Percentiles rank a stretch among this genome's conserved stretches.
Conservation (phyloP, 176 grass and related monocot genomes). For the Cocos nucifera region DNA sequence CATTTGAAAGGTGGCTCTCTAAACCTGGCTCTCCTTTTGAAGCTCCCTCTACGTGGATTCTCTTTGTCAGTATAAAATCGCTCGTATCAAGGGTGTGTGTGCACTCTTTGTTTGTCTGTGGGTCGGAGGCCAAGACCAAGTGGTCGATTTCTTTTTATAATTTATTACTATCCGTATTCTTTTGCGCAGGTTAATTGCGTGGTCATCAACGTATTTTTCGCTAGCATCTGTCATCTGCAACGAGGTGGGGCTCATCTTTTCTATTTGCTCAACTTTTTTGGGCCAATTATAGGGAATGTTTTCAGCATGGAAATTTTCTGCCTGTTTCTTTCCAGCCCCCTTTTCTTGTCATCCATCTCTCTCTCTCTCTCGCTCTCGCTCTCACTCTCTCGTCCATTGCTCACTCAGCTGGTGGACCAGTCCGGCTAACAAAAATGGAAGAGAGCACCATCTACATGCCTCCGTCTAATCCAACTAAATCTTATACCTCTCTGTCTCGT, state of each 20-base stretch:
- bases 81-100: constrained; percentile 14
- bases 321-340: no score
- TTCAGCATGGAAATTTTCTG: constrained; percentile 3
- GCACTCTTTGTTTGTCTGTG: constrained; percentile 2
- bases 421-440: no score
- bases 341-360: neutral
- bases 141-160: neutral
- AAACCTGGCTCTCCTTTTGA: constrained; percentile 24
- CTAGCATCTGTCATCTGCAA: no score
- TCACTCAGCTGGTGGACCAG: no score
- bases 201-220: neutral
- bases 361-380: neutral
- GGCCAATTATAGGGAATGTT: neutral
- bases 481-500: neutral
- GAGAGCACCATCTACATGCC: no score
- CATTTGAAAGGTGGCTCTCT: neutral
- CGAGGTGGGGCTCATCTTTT: neutral
- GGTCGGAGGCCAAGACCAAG: neutral
- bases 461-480: no score
- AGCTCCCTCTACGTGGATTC: constrained; percentile 20
- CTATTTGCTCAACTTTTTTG: neutral
- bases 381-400: neutral
- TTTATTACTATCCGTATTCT: neutral
- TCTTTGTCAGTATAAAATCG: constrained; percentile 35
- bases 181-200: neutral